Evolutionary conservation across 495 filamentous ascomycete species (phyloP).

Genomic region (Chaetomium fimeti): DNA sequence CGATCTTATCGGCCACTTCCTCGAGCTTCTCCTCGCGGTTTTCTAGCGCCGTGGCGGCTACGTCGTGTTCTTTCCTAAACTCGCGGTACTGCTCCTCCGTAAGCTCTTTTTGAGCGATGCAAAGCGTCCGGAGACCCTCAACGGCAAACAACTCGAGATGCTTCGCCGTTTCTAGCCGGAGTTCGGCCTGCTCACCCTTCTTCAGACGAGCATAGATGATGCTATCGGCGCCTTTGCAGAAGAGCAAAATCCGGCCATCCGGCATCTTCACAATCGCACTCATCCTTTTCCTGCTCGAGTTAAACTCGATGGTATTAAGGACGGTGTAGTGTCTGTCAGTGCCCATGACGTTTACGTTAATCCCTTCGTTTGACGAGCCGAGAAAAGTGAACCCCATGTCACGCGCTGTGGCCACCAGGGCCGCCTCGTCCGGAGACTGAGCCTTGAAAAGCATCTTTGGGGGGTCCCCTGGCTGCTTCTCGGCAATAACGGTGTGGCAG

Average conservation of each 20-base stretch:
- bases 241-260: constrained; percentile 83
- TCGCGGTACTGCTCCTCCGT: constrained; percentile 80
- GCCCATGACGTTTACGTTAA: constrained; percentile 84
- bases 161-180: constrained; percentile 79
- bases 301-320: constrained; percentile 95
- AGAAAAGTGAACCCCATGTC: constrained; percentile 97
- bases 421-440: constrained; percentile 96
- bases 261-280: constrained; percentile 97
- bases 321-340: constrained; percentile 80
- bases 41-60: constrained; percentile 78
- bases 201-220: constrained; percentile 93
- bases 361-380: constrained; percentile 71
- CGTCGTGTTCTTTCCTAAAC: constrained; percentile 84
- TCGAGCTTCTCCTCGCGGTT: constrained; percentile 95
- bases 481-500: constrained; percentile 94
- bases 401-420: constrained; percentile 87
- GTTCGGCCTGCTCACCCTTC: constrained; percentile 78
- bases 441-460: constrained; percentile 94
- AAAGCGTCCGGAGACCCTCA: constrained; percentile 92
- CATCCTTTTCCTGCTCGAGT: constrained; percentile 96
- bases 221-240: constrained; percentile 97
- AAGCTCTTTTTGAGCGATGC: constrained; percentile 83
- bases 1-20: constrained; percentile 81
- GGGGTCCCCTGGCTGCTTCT: constrained; percentile 80
- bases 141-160: constrained; percentile 96